These are phyloP conservation scores for Drechslerella coelobrocha DNA, from an alignment of 2,329 filamentous ascomycete species.

Conservation along the genomic window DNA sequence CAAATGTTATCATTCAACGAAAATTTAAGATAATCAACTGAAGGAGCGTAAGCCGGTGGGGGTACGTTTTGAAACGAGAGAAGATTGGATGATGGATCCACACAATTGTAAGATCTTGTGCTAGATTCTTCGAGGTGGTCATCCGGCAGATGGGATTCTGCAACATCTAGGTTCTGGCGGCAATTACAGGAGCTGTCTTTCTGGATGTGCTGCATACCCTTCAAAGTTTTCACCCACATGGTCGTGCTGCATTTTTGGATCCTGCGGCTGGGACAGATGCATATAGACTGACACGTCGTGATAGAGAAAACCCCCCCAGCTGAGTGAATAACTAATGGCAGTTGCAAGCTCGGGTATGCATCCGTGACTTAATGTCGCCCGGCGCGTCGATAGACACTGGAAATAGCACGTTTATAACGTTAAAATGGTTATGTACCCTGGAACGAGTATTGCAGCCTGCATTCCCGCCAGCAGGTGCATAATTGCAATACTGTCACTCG, in stretches of 20 bases:
- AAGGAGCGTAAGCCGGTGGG: too few species aligned
- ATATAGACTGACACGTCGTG: neutral
- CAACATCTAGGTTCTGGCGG: too few species aligned
- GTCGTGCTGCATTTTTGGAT: neutral
- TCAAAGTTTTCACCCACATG: too few species aligned
- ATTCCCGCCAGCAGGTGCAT: neutral
- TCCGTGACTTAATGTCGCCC: neutral
- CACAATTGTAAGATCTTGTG: too few species aligned
- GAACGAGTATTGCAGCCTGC: neutral
- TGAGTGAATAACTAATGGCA: neutral
- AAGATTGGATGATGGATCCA: too few species aligned
- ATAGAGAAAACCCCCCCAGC: neutral
- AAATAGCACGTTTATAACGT: too few species aligned
- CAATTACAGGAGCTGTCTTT: too few species aligned
- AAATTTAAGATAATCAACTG: too few species aligned
- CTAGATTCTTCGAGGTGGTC: too few species aligned
- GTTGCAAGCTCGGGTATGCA: neutral
- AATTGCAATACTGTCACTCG: neutral
- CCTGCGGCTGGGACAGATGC: neutral
- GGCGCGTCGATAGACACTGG: neutral
- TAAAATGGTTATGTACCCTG: neutral
- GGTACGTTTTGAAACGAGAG: too few species aligned
- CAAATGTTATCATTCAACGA: too few species aligned
- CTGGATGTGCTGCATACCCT: neutral
- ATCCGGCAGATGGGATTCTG: too few species aligned